phyloP scores from a whole-genome alignment of 2,329 filamentous ascomycete genomes.

The Neocatenulostroma microsporum region DNA sequence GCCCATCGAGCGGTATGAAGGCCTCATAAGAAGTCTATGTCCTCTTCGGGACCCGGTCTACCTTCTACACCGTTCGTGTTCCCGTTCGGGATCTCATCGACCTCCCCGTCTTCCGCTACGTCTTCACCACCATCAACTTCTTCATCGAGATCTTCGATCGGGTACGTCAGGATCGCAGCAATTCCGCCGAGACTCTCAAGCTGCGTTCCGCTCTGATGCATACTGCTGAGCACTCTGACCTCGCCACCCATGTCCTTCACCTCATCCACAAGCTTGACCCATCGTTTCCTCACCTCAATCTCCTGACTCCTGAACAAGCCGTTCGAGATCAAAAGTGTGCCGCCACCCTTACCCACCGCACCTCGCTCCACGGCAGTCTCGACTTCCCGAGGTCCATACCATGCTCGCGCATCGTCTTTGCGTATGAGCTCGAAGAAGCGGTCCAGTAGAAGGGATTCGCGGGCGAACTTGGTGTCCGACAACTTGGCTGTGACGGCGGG shows the following conservation, averaged over 20 bases:
- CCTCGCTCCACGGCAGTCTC: constrained; percentile 76
- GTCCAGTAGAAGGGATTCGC: constrained; percentile 78
- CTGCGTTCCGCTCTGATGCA: constrained; percentile 86
- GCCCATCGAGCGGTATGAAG: not conserved
- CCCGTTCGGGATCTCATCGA: not conserved
- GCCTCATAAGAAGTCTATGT: constrained; percentile 12
- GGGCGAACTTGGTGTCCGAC: constrained; percentile 78
- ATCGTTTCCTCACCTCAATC: constrained; percentile 65
- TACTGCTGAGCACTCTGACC: constrained; percentile 78
- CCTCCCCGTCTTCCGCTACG: constrained; percentile 7
- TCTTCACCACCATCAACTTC: constrained; percentile 19
- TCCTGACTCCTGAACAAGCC: constrained; percentile 78
- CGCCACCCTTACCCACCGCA: constrained; percentile 79
- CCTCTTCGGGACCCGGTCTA: constrained; percentile 5
- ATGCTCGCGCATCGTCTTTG: constrained; percentile 77
- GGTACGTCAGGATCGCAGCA: constrained; percentile 84
- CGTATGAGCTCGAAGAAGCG: constrained; percentile 70
- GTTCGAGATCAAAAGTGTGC: constrained; percentile 79
- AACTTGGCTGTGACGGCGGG: constrained; percentile 69
- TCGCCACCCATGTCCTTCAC: constrained; percentile 81
- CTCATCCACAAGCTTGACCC: constrained; percentile 77
- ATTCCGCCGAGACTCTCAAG: constrained; percentile 79
- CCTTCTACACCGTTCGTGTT: constrained; percentile 9
- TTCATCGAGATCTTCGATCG: constrained; percentile 74
- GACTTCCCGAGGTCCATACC: constrained; percentile 81